Percentiles rank a stretch among this genome's conserved stretches.
Evolutionary conservation across 306 rosid species (phyloP).

Genomic region (Purshia tridentata): DNA sequence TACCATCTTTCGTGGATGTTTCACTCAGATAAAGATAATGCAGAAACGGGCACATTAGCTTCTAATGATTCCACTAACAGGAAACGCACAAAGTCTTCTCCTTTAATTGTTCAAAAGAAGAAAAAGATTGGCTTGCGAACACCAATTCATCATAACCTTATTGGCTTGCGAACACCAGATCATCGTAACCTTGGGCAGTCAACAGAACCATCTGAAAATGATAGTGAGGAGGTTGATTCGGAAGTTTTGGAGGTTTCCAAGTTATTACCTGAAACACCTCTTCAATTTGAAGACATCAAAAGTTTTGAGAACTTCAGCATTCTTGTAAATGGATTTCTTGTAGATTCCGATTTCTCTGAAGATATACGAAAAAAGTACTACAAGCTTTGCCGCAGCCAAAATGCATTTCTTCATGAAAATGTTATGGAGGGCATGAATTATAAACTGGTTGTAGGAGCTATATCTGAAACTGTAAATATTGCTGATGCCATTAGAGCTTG

Average conservation of each 20-base stretch:
- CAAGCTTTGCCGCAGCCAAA: constrained; percentile 67
- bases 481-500: constrained; percentile 60
- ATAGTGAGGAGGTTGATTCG: constrained; percentile 62
- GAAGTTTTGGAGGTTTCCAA: constrained; percentile 49
- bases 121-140: constrained; percentile 20
- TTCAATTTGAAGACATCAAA: constrained; percentile 52
- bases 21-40: constrained; percentile 40
- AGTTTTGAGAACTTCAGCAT: constrained; percentile 52
- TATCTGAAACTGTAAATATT: constrained; percentile 50
- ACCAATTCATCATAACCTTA: too few species aligned
- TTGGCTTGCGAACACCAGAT: too few species aligned
- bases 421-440: constrained; percentile 49
- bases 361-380: constrained; percentile 63
- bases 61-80: constrained; percentile 21
- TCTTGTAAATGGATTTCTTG: constrained; percentile 46
- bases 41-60: constrained; percentile 16
- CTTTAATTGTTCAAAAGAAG: constrained; percentile 45
- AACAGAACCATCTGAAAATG: constrained; percentile 44
- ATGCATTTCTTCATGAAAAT: constrained; percentile 69
- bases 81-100: constrained; percentile 38
- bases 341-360: constrained; percentile 55
- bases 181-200: constrained; percentile 9
- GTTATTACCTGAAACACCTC: constrained; percentile 18
- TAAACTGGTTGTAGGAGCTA: constrained; percentile 48
- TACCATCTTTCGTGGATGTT: constrained; percentile 26